Evolutionary conservation across 192 early-diverging fungal genomes (phyloP).

Genomic region (Kappamyces sp.): DNA sequence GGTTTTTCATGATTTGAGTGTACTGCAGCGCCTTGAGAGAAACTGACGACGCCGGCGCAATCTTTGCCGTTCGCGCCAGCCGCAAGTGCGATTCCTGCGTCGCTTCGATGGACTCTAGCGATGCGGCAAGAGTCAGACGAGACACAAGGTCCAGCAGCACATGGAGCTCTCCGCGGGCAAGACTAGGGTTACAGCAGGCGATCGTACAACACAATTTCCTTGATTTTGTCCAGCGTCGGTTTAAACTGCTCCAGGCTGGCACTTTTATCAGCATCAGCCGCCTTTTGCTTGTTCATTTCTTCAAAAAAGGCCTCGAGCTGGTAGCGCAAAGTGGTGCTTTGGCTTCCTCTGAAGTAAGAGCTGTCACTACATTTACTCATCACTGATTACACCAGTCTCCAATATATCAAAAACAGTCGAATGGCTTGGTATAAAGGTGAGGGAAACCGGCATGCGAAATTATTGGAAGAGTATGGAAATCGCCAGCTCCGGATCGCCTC

Average conservation of each 20-base stretch:
- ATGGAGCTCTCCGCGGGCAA: slow-evolving; percentile 12
- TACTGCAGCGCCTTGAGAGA: not conserved
- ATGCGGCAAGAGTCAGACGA: not conserved
- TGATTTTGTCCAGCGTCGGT: slow-evolving; percentile 3
- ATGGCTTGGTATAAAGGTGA: no score
- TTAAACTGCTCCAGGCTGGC: no score
- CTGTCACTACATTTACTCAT: no score
- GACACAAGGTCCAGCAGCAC: not conserved
- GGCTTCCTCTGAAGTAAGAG: no score
- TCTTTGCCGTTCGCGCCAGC: no score
- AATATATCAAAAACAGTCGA: no score
- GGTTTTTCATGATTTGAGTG: slow-evolving; percentile 6
- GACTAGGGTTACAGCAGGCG: not conserved
- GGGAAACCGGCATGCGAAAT: not conserved
- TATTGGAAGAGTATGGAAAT: slow-evolving; percentile 76
- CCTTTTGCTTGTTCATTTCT: no score
- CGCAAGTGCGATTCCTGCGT: no score
- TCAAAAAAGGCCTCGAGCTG: no score
- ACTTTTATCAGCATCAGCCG: no score
- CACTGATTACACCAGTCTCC: no score
- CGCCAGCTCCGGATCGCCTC: slow-evolving; percentile 82
- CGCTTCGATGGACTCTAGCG: not conserved
- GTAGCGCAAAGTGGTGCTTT: no score
- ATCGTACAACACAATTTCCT: slow-evolving; percentile 11
- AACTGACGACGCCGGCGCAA: not conserved